phyloP scores from a whole-genome alignment of 805 yeast genomes.

The Kluyveromyces nonfermentans region DNA sequence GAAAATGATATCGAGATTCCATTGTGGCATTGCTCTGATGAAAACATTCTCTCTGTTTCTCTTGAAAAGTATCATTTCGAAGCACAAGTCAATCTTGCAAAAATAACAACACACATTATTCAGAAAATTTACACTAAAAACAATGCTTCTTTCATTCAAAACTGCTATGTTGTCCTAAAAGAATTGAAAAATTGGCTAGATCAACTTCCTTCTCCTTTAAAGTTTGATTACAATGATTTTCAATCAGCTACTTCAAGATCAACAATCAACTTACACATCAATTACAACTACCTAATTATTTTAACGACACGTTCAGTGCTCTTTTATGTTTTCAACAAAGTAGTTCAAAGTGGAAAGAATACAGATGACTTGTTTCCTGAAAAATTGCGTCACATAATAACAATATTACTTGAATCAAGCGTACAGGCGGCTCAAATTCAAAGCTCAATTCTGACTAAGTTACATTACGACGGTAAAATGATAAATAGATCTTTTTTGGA shows the following conservation, averaged over 20 bases:
- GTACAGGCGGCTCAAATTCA: constrained; percentile 15
- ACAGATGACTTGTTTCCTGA: constrained; percentile 7
- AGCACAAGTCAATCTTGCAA: constrained; percentile 14
- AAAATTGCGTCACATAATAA: constrained; percentile 6
- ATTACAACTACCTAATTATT: constrained; percentile 15
- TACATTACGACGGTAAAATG: constrained; percentile 12
- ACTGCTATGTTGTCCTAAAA: constrained; percentile 11
- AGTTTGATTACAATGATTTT: constrained; percentile 10
- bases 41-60: constrained; percentile 2
- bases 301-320: constrained; percentile 14
- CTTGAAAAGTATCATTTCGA: constrained; percentile 11
- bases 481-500: constrained; percentile 13
- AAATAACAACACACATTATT: constrained; percentile 12
- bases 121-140: constrained; percentile 14
- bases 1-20: constrained; percentile 14
- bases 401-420: constrained; percentile 12
- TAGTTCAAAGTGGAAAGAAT: constrained; percentile 5
- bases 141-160: constrained; percentile 11
- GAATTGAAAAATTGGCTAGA: constrained; percentile 12
- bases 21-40: constrained; percentile 5
- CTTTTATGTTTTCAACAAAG: constrained; percentile 13
- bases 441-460: constrained; percentile 10
- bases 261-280: constrained; percentile 15
- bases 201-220: constrained; percentile 9
- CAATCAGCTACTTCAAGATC: constrained; percentile 8